A percentile compares a stretch with the other conserved stretches of the same genome.
These are phyloP conservation scores for Tricladium varicosporioides DNA, from an alignment of 2,329 filamentous ascomycete species.

Conservation along the genomic window DNA sequence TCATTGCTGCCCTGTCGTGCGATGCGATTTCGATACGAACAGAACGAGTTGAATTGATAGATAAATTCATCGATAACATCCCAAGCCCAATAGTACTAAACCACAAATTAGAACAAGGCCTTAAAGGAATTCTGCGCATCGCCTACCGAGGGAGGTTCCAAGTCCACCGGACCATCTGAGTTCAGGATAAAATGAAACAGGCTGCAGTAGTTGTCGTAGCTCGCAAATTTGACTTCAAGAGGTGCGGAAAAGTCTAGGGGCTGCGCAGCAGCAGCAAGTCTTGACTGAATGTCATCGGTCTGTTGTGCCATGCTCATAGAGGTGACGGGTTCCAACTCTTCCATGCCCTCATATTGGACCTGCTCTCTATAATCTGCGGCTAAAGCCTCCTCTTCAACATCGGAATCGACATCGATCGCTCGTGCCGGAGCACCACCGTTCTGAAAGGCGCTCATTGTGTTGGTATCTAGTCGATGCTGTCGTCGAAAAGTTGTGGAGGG, in stretches of 20 bases:
- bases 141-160: slow-evolving; percentile 93
- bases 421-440: slow-evolving; percentile 60
- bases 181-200: slow-evolving; percentile 99
- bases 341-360: slow-evolving; percentile 87
- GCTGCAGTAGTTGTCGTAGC: slow-evolving; percentile 99
- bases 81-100: slow-evolving; percentile 98
- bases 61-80: slow-evolving; percentile 99
- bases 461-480: slow-evolving; percentile 8
- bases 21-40: slow-evolving; percentile 89
- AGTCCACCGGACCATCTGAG: slow-evolving; percentile 96
- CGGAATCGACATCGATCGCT: slow-evolving; percentile 76
- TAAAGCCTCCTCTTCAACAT: slow-evolving; percentile 93
- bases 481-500: slow-evolving; percentile 21
- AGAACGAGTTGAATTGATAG: slow-evolving; percentile 99
- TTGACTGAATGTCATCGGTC: slow-evolving; percentile 88
- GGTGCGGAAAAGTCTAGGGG: slow-evolving; percentile 95
- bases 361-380: slow-evolving; percentile 96
- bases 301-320: slow-evolving; percentile 70
- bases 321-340: slow-evolving; percentile 74
- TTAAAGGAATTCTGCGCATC: slow-evolving; percentile 4
- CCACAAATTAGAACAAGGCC: slow-evolving; percentile 20
- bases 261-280: slow-evolving; percentile 86
- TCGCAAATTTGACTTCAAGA: slow-evolving; percentile 95
- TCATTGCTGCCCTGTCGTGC: slow-evolving; percentile 81
- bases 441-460: slow-evolving; percentile 58